These are phyloP conservation scores for Brassica hybrid DNA, from an alignment of 441 rosid species.

Conservation along the genomic window DNA sequence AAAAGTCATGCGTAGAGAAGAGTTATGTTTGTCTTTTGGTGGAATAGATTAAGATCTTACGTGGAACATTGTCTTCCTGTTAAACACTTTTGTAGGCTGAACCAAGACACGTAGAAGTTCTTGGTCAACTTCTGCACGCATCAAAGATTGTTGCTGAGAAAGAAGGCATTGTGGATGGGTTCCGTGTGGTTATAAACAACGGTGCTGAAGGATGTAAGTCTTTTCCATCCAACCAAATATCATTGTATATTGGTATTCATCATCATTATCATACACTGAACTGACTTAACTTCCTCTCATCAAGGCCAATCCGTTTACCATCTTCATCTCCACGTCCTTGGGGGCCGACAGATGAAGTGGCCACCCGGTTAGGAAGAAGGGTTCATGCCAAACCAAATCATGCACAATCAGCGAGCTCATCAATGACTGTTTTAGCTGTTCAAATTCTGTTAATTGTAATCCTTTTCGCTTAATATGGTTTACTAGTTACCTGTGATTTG, in stretches of 20 bases:
- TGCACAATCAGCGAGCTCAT: not conserved
- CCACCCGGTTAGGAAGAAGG: conserved; percentile 68
- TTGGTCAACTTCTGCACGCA: conserved; percentile 74
- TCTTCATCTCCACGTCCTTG: conserved; percentile 89
- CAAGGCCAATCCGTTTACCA: conserved; percentile 95
- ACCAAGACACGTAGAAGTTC: conserved; percentile 67
- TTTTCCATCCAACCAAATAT: conserved; percentile 14
- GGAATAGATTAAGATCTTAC: conserved; percentile 6
- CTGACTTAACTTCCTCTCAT: conserved; percentile 20
- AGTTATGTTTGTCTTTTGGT: not conserved
- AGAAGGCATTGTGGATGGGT: conserved; percentile 84
- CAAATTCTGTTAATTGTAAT: not conserved
- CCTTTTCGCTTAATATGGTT: not conserved
- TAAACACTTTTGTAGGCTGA: conserved; percentile 57
- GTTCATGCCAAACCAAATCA: not conserved
- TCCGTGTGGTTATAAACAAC: conserved; percentile 87
- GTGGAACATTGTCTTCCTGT: conserved; percentile 1
- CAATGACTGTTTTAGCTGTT: conserved; percentile 1
- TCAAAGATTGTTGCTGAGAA: conserved; percentile 89
- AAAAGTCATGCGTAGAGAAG: not conserved
- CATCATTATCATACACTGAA: not conserved
- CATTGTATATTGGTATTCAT: conserved; percentile 1
- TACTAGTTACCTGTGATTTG: not conserved
- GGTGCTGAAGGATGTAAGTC: conserved; percentile 81
- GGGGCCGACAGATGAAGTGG: conserved; percentile 92